Conservation (phyloP, 495 filamentous ascomycete species). For the Cenococcum geophilum region DNA sequence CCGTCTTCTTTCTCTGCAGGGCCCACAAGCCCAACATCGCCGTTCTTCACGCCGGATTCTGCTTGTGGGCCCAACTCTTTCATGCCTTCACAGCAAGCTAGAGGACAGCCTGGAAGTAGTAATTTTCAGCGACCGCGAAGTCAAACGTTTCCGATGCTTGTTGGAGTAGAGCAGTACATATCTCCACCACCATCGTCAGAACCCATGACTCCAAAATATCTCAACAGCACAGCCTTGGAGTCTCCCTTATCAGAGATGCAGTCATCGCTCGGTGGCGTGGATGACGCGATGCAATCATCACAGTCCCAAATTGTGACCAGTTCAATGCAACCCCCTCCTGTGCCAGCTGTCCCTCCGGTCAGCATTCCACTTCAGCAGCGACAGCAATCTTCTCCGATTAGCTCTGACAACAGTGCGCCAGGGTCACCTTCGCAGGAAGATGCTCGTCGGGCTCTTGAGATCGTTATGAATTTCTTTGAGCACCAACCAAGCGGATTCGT, state of each 20-base stretch:
- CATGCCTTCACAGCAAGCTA: slow-evolving; percentile 58
- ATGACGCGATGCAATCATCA: slow-evolving; percentile 44
- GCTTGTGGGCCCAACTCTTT: slow-evolving; percentile 55
- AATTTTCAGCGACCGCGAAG: slow-evolving; percentile 73
- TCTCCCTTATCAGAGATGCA: slow-evolving; percentile 59
- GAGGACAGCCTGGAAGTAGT: slow-evolving; percentile 50
- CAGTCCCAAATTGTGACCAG: slow-evolving; percentile 43
- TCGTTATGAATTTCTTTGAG: slow-evolving; percentile 78
- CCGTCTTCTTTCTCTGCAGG: slow-evolving; percentile 65
- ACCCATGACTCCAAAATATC: slow-evolving; percentile 59
- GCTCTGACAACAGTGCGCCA: slow-evolving; percentile 29
- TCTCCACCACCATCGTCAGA: slow-evolving; percentile 58
- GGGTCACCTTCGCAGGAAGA: slow-evolving; percentile 74
- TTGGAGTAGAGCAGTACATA: slow-evolving; percentile 60
- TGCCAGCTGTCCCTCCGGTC: slow-evolving; percentile 15
- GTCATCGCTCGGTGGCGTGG: slow-evolving; percentile 46
- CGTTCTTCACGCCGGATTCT: slow-evolving; percentile 75
- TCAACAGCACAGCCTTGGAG: slow-evolving; percentile 56
- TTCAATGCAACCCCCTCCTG: slow-evolving; percentile 46
- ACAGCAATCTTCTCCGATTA: slow-evolving; percentile 8
- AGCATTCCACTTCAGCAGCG: slow-evolving; percentile 13
- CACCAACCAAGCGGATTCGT: slow-evolving; percentile 62
- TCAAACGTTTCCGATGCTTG: slow-evolving; percentile 78
- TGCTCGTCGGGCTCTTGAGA: slow-evolving; percentile 75
- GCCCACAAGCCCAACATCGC: slow-evolving; percentile 78